These are phyloP conservation scores for Chamaecyparis obtusa DNA, from an alignment of 75 land plant species.

Conservation along the genomic window DNA sequence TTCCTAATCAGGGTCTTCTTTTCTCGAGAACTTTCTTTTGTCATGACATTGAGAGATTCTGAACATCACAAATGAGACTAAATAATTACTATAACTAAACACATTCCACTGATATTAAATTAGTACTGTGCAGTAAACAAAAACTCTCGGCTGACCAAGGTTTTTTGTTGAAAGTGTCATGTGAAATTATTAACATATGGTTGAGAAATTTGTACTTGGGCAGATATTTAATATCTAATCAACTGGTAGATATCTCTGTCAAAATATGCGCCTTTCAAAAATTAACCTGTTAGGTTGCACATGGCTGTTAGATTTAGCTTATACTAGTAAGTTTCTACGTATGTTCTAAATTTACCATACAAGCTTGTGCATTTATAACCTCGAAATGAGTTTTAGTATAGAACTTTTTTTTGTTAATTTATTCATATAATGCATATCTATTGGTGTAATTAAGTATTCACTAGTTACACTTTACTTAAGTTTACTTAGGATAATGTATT, in stretches of 20 bases:
- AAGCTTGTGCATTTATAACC: not conserved
- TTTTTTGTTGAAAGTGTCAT: not conserved
- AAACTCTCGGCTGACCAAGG: not conserved
- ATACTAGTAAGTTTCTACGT: not conserved
- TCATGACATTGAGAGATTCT: slow-evolving; percentile 53
- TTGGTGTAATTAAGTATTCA: too few species aligned
- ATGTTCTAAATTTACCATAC: not conserved
- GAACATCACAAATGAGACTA: slow-evolving; percentile 2
- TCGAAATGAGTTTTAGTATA: not conserved
- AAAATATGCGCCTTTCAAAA: not conserved
- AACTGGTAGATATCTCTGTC: not conserved
- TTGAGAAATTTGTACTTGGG: not conserved
- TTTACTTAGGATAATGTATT: too few species aligned
- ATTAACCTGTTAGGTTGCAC: not conserved
- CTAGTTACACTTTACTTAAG: too few species aligned
- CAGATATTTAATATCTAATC: not conserved
- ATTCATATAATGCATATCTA: not conserved
- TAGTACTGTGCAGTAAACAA: not conserved
- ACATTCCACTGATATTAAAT: not conserved
- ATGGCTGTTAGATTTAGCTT: not conserved
- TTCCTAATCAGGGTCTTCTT: slow-evolving; percentile 30
- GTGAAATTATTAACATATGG: not conserved
- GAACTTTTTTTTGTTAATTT: not conserved
- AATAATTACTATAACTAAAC: not conserved
- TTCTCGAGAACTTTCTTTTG: slow-evolving; percentile 24